Conservation (phyloP, 306 rosid genomes). For the Urtica urens region DNA sequence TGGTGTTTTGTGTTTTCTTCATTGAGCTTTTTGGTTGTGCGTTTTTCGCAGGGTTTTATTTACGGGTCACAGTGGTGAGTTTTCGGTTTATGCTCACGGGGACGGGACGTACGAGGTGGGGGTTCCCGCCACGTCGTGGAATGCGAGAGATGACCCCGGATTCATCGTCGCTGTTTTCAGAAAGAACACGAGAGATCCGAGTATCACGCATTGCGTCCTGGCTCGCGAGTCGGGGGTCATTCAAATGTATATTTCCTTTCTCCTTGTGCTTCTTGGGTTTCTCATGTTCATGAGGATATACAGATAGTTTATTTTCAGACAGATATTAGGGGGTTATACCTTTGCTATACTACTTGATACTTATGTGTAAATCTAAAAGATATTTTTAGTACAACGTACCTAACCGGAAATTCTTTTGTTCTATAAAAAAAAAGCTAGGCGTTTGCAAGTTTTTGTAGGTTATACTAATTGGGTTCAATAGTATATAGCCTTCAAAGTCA, state of each 20-base stretch:
- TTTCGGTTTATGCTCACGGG: constrained; percentile 32
- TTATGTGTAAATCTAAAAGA: too few relatives aligned
- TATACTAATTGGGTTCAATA: too few relatives aligned
- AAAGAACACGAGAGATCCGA: constrained; percentile 33
- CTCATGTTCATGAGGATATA: constrained; percentile 9
- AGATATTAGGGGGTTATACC: too few relatives aligned
- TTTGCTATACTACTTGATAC: too few relatives aligned
- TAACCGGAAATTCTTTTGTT: background rate
- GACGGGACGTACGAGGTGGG: constrained; percentile 52
- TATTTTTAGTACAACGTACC: too few relatives aligned
- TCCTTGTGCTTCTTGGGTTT: constrained; percentile 20
- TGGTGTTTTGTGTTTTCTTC: constrained; percentile 1
- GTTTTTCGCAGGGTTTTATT: constrained; percentile 57
- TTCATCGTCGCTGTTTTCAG: constrained; percentile 54
- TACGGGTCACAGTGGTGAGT: constrained; percentile 42
- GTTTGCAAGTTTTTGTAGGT: too few relatives aligned
- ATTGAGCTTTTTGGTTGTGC: background rate
- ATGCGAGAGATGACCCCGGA: constrained; percentile 58
- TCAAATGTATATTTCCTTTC: constrained; percentile 23
- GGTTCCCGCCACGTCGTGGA: constrained; percentile 66
- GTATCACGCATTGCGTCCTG: constrained; percentile 53
- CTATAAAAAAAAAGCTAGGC: background rate
- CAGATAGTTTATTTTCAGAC: background rate
- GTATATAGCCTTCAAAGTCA: too few relatives aligned
- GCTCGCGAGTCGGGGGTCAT: constrained; percentile 47